phyloP scores from a whole-genome alignment of 495 filamentous ascomycete genomes.

The Letharia columbiana region DNA sequence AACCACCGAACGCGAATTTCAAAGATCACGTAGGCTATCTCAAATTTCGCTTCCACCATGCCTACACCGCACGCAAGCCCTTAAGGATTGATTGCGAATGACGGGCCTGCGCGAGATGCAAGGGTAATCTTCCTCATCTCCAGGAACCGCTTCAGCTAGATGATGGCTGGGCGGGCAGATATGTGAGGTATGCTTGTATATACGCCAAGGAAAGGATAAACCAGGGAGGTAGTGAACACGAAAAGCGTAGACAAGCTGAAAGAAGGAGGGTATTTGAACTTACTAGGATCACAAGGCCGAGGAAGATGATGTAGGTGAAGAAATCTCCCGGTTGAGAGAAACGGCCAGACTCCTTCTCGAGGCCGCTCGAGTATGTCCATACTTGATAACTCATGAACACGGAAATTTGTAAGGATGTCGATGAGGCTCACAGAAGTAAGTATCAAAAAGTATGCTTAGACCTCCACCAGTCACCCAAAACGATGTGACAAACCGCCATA shows the following conservation, averaged over 20 bases:
- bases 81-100: conserved; percentile 69
- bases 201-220: conserved; percentile 21
- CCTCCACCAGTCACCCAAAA: conserved; percentile 63
- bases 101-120: conserved; percentile 59
- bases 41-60: conserved; percentile 83
- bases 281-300: conserved; percentile 53
- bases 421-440: conserved; percentile 61
- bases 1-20: conserved; percentile 63
- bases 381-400: conserved; percentile 40
- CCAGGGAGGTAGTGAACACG: conserved; percentile 18
- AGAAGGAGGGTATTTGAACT: conserved; percentile 27
- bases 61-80: conserved; percentile 66
- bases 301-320: conserved; percentile 57
- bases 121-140: conserved; percentile 94
- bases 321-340: conserved; percentile 60
- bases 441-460: conserved; percentile 65
- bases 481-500: conserved; percentile 60
- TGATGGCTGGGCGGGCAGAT: conserved; percentile 88
- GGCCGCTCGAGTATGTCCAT: conserved; percentile 54
- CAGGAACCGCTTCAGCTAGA: conserved; percentile 93
- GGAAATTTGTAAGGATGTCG: conserved; percentile 17
- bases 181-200: conserved; percentile 54
- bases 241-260: conserved; percentile 10
- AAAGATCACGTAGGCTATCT: conserved; percentile 59
- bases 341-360: conserved; percentile 52